phyloP scores from a whole-genome alignment of 192 early-diverging fungal species.

The Backusella macrospora region DNA sequence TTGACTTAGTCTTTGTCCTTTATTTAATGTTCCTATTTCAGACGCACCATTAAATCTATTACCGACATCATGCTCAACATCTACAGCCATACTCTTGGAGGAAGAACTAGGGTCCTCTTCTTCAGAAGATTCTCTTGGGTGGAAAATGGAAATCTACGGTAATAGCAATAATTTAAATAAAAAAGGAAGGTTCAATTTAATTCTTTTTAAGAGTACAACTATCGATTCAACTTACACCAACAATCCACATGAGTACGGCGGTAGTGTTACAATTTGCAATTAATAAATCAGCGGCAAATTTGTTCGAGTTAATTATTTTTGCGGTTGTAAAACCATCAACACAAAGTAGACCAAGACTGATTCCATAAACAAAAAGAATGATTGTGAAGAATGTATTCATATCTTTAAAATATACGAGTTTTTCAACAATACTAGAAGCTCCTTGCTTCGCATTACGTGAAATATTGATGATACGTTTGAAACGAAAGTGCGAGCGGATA shows the following conservation, averaged over 20 bases:
- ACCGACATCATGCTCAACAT: not conserved
- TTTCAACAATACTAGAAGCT: slow-evolving; percentile 15
- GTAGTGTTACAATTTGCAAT: slow-evolving; percentile 29
- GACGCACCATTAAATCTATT: slow-evolving; percentile 16
- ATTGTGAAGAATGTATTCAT: slow-evolving; percentile 37
- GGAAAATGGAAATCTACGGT: slow-evolving; percentile 30
- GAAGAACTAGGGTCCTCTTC: not conserved
- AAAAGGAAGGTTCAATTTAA: not conserved
- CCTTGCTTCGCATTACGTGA: slow-evolving; percentile 11
- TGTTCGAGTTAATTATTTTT: slow-evolving; percentile 20
- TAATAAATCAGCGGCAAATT: slow-evolving; percentile 33
- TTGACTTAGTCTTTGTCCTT: slow-evolving; percentile 9
- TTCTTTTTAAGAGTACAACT: not conserved
- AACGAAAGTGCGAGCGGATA: slow-evolving; percentile 29
- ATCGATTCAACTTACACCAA: slow-evolving; percentile 22
- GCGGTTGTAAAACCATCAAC: slow-evolving; percentile 34
- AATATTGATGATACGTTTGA: slow-evolving; percentile 18
- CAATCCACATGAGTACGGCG: slow-evolving; percentile 27
- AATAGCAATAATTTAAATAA: not conserved
- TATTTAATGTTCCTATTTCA: not conserved
- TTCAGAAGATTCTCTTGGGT: not conserved
- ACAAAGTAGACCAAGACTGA: slow-evolving; percentile 27
- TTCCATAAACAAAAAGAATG: slow-evolving; percentile 20
- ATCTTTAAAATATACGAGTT: slow-evolving; percentile 34
- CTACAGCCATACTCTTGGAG: not conserved